Conservation (phyloP, 495 filamentous ascomycete genomes). For the Aspergillus sclerotioniger region DNA sequence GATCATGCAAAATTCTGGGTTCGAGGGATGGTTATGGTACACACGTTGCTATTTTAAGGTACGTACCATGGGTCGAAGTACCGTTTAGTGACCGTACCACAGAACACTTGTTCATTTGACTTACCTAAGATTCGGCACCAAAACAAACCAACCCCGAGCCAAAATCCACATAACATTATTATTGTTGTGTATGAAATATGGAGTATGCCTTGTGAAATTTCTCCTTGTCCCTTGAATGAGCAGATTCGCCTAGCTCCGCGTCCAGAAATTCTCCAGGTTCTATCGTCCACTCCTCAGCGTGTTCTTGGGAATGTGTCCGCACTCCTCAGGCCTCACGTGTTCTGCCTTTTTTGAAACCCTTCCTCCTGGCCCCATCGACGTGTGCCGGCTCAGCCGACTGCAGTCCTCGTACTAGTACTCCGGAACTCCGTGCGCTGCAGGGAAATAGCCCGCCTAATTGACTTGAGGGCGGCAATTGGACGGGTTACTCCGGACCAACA, state of each 20-base stretch:
- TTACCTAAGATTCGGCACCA: conserved; percentile 2
- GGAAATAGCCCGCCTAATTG: background rate
- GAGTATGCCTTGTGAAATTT: too few species aligned
- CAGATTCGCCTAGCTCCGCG: conserved; percentile 4
- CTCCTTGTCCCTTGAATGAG: too few species aligned
- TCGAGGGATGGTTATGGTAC: background rate
- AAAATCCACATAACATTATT: background rate
- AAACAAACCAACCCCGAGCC: background rate
- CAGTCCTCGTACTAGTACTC: background rate
- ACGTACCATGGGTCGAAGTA: conserved; percentile 12
- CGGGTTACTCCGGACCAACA: background rate
- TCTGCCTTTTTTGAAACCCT: background rate
- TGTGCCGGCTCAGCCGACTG: conserved; percentile 9
- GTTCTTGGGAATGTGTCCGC: background rate
- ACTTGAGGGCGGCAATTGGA: background rate
- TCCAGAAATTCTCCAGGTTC: background rate
- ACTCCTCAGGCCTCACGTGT: background rate
- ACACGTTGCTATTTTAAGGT: conserved; percentile 19
- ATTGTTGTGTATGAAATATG: background rate
- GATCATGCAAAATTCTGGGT: conserved; percentile 11
- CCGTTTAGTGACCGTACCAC: conserved; percentile 5
- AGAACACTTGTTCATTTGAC: background rate
- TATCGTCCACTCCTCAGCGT: background rate
- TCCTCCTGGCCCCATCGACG: conserved; percentile 1
- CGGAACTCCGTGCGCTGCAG: background rate